Evolutionary conservation across 345 rosid genomes (phyloP), one percentile per base, ranked within the genome.

Genomic region (Aquilaria malaccensis): DNA sequence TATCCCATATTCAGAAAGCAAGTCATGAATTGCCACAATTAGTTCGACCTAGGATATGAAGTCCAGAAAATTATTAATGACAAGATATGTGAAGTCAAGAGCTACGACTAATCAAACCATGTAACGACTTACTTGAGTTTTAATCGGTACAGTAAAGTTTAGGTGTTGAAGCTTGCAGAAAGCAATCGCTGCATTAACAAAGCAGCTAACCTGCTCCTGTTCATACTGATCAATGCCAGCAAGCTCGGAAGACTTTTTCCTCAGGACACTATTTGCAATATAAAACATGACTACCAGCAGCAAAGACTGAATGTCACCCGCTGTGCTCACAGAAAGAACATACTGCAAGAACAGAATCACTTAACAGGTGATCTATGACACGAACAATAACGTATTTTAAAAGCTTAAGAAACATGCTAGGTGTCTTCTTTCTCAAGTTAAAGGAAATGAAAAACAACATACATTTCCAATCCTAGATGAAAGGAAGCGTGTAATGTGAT

Each of bases 131-230:
- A 89, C 97, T 75, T 90, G 97, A 64, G 82, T 65, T 83, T 94
- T 81, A 50, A 88, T 70, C 59, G 84, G 72, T 22, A 78, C 67
- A 12, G 83, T 71, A 74, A 80, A 70, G 71, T 80, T 77, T 52
- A 94, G 85, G 66, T 90, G 95, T 71, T 90, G 99, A 76, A 90
- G 86, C 76, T 88, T 94, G 90, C 96, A 85, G 73, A 88, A 94
- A 6, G 86, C 86, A 77, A 84, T 88, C 69, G 83, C 87, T 55
- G 97, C 95, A 76, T 82, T 82, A 57, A 86, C 75, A 70, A 90
- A 83, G 78, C 88, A 82, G 67, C 77, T 72, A 71, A 66, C 80
- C 69, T 79, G 88, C 79, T 79, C 80, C 74, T 88, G 83, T 58
- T 85, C 99, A 49, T 69, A 65, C 66, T 68, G 77, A 77, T 79